Percentiles rank a stretch among this genome's conserved stretches.
Evolutionary conservation across 1,284 basidiomycete genomes (phyloP).

Genomic region (Paramarasmius palmivorus): DNA sequence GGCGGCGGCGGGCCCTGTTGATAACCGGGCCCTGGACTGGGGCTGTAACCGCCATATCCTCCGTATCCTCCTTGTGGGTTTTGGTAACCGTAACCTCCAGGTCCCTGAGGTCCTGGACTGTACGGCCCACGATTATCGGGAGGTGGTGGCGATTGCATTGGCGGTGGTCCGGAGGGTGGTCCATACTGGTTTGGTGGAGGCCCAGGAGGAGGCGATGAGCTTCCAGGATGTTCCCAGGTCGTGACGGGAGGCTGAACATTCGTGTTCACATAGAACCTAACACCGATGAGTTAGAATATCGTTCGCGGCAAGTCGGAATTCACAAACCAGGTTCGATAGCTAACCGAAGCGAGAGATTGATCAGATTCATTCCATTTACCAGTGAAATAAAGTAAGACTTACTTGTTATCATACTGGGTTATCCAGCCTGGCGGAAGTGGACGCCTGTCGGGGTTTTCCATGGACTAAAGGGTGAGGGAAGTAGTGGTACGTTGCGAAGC

Average conservation of each 20-base stretch:
- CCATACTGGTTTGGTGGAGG: slow-evolving; percentile 38
- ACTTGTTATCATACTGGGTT: slow-evolving; percentile 69
- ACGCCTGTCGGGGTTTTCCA: slow-evolving; percentile 61
- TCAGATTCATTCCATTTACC: slow-evolving; percentile 18
- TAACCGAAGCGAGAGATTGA: slow-evolving; percentile 30
- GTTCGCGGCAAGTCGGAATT: neutral
- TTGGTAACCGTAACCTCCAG: slow-evolving; percentile 27
- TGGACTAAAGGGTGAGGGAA: neutral
- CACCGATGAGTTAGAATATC: slow-evolving; percentile 1
- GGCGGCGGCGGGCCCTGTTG: slow-evolving; percentile 10
- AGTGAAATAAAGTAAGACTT: slow-evolving; percentile 33
- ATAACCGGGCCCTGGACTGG: no score
- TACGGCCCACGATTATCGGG: slow-evolving; percentile 15
- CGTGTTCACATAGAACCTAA: slow-evolving; percentile 75
- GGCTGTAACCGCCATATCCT: slow-evolving; percentile 24
- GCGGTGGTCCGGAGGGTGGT: slow-evolving; percentile 45
- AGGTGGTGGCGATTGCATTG: slow-evolving; percentile 28
- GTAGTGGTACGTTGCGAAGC: neutral
- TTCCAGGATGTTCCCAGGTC: slow-evolving; percentile 67
- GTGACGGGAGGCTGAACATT: slow-evolving; percentile 58
- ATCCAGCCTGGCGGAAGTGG: slow-evolving; percentile 70
- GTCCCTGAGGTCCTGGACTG: slow-evolving; percentile 25
- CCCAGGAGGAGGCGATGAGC: slow-evolving; percentile 37
- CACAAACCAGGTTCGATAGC: slow-evolving; percentile 68
- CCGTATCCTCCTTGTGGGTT: slow-evolving; percentile 22